Evolutionary conservation across 352 stramenopile species (phyloP).

Genomic region (Phytophthora tentaculata): DNA sequence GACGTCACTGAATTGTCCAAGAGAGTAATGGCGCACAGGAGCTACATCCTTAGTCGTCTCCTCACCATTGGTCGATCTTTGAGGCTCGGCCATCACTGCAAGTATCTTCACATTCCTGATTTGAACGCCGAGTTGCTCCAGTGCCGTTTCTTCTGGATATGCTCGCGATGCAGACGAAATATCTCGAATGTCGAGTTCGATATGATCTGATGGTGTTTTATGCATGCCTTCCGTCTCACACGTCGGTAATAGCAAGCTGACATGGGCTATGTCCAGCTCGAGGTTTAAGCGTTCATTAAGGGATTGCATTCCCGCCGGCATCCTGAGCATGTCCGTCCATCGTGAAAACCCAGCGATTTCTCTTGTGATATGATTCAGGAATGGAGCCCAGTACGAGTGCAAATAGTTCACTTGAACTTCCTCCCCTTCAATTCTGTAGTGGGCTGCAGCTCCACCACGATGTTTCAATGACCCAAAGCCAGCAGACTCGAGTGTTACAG

Average conservation of each 20-base stretch:
- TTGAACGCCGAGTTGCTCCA: slow-evolving; percentile 64
- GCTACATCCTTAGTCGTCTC: background rate
- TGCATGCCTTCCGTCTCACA: slow-evolving; percentile 47
- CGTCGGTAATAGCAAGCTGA: slow-evolving; percentile 57
- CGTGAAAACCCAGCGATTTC: slow-evolving; percentile 72
- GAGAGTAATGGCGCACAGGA: slow-evolving; percentile 8
- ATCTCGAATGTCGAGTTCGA: slow-evolving; percentile 56
- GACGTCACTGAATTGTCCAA: slow-evolving; percentile 33
- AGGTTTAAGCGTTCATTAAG: slow-evolving; percentile 65
- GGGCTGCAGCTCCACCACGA: slow-evolving; percentile 47
- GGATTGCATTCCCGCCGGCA: slow-evolving; percentile 35
- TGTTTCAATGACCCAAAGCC: slow-evolving; percentile 53
- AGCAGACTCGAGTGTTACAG: slow-evolving; percentile 50
- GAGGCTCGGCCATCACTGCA: slow-evolving; percentile 36
- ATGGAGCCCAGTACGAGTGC: slow-evolving; percentile 47
- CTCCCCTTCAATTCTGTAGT: slow-evolving; percentile 49
- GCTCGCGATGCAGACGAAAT: slow-evolving; percentile 52
- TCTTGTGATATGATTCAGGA: slow-evolving; percentile 61
- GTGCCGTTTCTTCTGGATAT: slow-evolving; percentile 41
- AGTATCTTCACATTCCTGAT: slow-evolving; percentile 46
- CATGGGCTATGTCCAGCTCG: slow-evolving; percentile 43
- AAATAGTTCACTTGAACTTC: slow-evolving; percentile 70
- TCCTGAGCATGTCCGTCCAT: slow-evolving; percentile 61
- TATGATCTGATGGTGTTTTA: slow-evolving; percentile 52
- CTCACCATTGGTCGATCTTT: slow-evolving; percentile 2